phyloP scores from a whole-genome alignment of 305 asterid genomes.

The Solanum hybrid region DNA sequence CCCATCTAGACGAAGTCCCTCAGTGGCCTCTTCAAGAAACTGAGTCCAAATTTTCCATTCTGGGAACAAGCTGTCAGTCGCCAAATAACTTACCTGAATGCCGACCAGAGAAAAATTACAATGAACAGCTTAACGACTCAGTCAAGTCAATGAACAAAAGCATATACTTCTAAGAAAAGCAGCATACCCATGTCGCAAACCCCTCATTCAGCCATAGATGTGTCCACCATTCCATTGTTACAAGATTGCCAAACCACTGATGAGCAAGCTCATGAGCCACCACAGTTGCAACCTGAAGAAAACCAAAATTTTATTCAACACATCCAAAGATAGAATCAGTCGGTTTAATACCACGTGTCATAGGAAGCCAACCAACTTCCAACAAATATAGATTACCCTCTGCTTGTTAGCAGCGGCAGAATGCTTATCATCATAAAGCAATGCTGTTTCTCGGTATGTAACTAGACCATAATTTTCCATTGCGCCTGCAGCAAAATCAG shows the following conservation, averaged over 20 bases:
- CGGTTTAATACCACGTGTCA: not conserved
- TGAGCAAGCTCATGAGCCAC: slow-evolving; percentile 99
- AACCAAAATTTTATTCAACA: not conserved
- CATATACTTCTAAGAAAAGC: slow-evolving; percentile 9
- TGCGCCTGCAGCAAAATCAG: slow-evolving; percentile 98
- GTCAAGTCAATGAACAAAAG: not conserved
- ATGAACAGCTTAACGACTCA: slow-evolving; percentile 1
- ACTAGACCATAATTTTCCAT: slow-evolving; percentile 99
- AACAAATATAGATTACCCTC: slow-evolving; percentile 46
- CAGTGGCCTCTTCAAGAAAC: slow-evolving; percentile 81
- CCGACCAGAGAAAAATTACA: slow-evolving; percentile 8
- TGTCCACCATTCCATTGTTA: slow-evolving; percentile 99
- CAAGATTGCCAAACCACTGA: slow-evolving; percentile 99
- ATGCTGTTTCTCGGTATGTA: slow-evolving; percentile 90
- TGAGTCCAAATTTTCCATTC: slow-evolving; percentile 98
- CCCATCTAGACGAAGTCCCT: slow-evolving; percentile 92
- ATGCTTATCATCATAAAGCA: slow-evolving; percentile 90
- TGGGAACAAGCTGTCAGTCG: slow-evolving; percentile 89
- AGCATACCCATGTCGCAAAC: slow-evolving; percentile 93
- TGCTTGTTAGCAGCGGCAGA: slow-evolving; percentile 97
- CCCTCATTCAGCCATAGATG: slow-evolving; percentile 98
- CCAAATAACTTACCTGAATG: slow-evolving; percentile 84
- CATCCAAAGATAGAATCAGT: not conserved
- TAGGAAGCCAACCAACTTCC: not conserved
- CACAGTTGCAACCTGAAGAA: slow-evolving; percentile 75